A percentile compares a stretch with the other conserved stretches of the same genome.
phyloP scores from a whole-genome alignment of 306 rosid genomes.

The Purshia tridentata region DNA sequence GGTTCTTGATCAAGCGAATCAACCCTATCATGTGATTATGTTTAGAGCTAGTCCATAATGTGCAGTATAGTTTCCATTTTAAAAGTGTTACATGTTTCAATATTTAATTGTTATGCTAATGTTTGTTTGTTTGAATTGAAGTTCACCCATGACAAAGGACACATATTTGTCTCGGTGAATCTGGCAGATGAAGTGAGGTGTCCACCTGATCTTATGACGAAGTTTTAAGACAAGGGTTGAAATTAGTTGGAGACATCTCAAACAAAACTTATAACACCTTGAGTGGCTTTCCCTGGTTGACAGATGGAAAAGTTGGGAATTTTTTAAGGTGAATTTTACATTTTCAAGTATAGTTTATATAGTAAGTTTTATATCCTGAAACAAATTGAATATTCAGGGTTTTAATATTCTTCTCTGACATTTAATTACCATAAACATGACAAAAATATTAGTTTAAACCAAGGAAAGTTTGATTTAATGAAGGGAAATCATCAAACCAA shows the following conservation, averaged over 20 bases:
- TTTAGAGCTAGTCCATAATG: not conserved
- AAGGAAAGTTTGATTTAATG: too few species aligned
- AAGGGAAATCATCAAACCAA: not conserved
- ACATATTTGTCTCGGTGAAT: slow-evolving; percentile 84
- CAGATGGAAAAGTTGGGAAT: slow-evolving; percentile 91
- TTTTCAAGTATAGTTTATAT: not conserved
- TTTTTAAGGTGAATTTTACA: slow-evolving; percentile 51
- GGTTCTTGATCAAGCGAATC: slow-evolving; percentile 88
- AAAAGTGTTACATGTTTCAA: not conserved
- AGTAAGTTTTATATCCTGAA: not conserved
- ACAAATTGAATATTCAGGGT: not conserved
- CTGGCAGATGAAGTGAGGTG: slow-evolving; percentile 70
- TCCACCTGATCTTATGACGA: slow-evolving; percentile 51
- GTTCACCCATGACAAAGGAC: slow-evolving; percentile 83
- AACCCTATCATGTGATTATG: not conserved
- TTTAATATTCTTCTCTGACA: not conserved
- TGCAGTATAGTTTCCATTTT: not conserved
- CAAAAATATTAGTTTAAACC: not conserved
- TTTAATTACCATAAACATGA: not conserved
- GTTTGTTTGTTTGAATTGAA: slow-evolving; percentile 35
- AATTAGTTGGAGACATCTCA: slow-evolving; percentile 36
- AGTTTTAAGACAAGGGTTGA: slow-evolving; percentile 69
- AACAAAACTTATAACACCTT: slow-evolving; percentile 49
- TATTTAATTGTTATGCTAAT: not conserved
- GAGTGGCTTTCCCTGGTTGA: slow-evolving; percentile 81